Evolutionary conservation across 1,284 basidiomycete genomes (phyloP).

Genomic region (Grifola frondosa): DNA sequence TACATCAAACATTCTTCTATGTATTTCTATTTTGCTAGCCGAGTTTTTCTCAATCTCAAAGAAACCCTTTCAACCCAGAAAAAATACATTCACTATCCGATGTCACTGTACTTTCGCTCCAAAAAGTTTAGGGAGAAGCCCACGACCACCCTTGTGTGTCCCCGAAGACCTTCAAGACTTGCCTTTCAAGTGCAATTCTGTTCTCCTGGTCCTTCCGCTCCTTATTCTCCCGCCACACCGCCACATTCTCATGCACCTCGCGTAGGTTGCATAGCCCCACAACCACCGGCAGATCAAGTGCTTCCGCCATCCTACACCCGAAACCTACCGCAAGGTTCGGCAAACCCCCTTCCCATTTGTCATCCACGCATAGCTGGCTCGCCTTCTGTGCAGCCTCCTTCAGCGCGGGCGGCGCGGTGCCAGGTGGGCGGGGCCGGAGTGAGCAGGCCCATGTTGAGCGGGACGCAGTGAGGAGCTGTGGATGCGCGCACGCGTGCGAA

Average conservation of each 20-base stretch:
- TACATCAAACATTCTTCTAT: neutral
- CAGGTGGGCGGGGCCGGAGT: constrained; percentile 70
- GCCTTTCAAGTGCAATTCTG: constrained; percentile 49
- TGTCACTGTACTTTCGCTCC: too few relatives aligned
- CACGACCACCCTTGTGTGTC: constrained; percentile 38
- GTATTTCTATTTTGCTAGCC: too few relatives aligned
- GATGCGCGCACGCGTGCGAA: constrained; percentile 66
- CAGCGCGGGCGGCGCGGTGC: constrained; percentile 76
- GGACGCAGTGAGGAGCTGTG: constrained; percentile 84
- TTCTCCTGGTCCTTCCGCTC: constrained; percentile 36
- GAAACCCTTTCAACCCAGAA: too few relatives aligned
- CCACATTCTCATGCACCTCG: constrained; percentile 76
- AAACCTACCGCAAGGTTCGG: constrained; percentile 75
- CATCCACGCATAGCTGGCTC: constrained; percentile 21
- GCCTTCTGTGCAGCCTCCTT: constrained; percentile 43
- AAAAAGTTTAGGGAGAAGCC: constrained; percentile 47
- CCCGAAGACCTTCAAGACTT: constrained; percentile 45
- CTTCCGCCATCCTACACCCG: constrained; percentile 52
- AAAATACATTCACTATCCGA: too few relatives aligned
- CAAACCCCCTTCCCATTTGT: constrained; percentile 48
- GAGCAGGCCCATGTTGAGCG: constrained; percentile 90
- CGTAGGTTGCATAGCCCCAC: constrained; percentile 68
- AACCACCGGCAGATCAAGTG: constrained; percentile 65
- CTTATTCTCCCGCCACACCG: constrained; percentile 63
- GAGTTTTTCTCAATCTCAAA: too few relatives aligned